phyloP scores from a whole-genome alignment of 139 green algal species.

The Picochlorum sp. region DNA sequence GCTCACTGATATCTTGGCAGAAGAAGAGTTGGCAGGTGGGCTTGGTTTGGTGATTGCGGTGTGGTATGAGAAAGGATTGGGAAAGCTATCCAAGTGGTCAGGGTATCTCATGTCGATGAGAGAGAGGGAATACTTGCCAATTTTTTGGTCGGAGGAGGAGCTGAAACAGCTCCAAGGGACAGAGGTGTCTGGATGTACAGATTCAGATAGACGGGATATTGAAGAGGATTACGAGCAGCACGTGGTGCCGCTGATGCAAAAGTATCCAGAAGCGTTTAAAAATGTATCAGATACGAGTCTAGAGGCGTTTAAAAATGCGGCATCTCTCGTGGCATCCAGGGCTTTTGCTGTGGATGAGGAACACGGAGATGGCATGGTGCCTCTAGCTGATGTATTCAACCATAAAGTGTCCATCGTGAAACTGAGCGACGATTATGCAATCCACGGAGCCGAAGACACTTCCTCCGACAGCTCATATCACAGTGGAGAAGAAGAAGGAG shows the following conservation, averaged over 20 bases:
- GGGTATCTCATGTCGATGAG: constrained; percentile 55
- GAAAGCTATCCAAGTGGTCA: constrained; percentile 39
- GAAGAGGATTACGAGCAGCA: constrained; percentile 46
- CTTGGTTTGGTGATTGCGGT: constrained; percentile 64
- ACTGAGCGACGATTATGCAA: constrained; percentile 19
- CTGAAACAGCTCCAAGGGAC: constrained; percentile 49
- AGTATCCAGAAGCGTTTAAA: constrained; percentile 23
- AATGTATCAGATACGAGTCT: constrained; percentile 12
- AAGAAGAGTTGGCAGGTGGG: constrained; percentile 45
- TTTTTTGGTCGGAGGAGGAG: constrained; percentile 59
- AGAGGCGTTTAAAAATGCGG: constrained; percentile 42
- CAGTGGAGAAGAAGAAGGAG: constrained; percentile 1
- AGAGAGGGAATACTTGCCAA: constrained; percentile 47
- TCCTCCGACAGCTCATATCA: constrained; percentile 1
- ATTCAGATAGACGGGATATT: constrained; percentile 7
- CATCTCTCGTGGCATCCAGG: constrained; percentile 59
- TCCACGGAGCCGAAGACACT: constrained; percentile 10
- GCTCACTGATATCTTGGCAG: constrained; percentile 40
- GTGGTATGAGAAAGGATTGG: constrained; percentile 49
- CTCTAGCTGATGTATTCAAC: constrained; percentile 84
- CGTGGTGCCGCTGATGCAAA: constrained; percentile 35
- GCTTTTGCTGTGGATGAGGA: constrained; percentile 68
- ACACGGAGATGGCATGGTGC: constrained; percentile 75
- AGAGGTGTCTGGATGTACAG: constrained; percentile 18
- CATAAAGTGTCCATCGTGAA: constrained; percentile 65